Conservation (phyloP, 768 basidiomycete genomes). For the Tylopilus sp. region DNA sequence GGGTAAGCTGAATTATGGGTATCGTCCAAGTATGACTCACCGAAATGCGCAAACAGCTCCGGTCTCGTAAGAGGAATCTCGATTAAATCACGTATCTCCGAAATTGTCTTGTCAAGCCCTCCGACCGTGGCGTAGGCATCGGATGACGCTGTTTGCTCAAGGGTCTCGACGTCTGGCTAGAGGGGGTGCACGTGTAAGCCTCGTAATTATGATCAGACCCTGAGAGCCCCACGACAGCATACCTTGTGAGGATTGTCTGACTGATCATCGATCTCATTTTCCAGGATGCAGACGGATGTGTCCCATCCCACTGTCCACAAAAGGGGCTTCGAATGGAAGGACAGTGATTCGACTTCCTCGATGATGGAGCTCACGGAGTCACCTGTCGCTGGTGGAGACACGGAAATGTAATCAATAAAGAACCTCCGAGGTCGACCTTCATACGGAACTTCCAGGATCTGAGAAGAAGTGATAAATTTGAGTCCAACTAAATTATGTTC, state of each 20-base stretch:
- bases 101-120: conserved; percentile 84
- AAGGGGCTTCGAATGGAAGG: conserved; percentile 36
- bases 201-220: conserved; percentile 6
- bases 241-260: conserved; percentile 34
- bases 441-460: conserved; percentile 60
- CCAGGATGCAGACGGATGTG: conserved; percentile 46
- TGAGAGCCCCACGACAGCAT: conserved; percentile 9
- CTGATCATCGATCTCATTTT: conserved; percentile 26
- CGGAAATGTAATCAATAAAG: conserved; percentile 45
- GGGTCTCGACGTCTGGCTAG: conserved; percentile 46
- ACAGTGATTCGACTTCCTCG: conserved; percentile 41
- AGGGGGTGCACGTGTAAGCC: conserved; percentile 13
- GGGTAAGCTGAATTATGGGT: conserved; percentile 16
- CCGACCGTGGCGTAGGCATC: conserved; percentile 83
- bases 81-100: conserved; percentile 78
- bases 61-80: conserved; percentile 86
- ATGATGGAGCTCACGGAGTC: conserved; percentile 34
- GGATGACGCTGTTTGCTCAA: conserved; percentile 38
- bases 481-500: conserved; percentile 55
- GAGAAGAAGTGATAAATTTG: conserved; percentile 60
- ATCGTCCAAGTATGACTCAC: conserved; percentile 32
- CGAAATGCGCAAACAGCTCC: conserved; percentile 74
- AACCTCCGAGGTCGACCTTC: conserved; percentile 61
- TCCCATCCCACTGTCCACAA: conserved; percentile 74
- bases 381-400: conserved; percentile 17